These are phyloP conservation scores for Cutaneotrichosporon cavernicola DNA, from an alignment of 1,284 basidiomycete genomes.

Conservation along the genomic window DNA sequence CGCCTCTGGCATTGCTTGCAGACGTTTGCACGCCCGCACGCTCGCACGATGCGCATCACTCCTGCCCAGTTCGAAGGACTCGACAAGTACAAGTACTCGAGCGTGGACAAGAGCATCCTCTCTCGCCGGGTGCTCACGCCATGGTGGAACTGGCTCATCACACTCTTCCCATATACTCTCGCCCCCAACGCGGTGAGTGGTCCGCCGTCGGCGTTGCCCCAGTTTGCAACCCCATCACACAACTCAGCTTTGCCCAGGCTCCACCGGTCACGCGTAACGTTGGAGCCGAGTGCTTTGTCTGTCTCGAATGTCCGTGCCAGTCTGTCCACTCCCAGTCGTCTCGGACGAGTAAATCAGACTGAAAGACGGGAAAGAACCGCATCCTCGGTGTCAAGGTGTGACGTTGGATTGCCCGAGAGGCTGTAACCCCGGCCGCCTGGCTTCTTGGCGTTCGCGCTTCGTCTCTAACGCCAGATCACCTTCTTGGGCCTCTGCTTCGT, in stretches of 20 bases:
- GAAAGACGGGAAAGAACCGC: not conserved
- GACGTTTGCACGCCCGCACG: slow-evolving; percentile 4
- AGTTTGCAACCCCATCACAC: not conserved
- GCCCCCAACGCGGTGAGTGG: slow-evolving; percentile 84
- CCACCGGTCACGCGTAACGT: not conserved
- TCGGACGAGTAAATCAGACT: not conserved
- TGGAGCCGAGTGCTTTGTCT: not conserved
- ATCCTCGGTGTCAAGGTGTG: not conserved
- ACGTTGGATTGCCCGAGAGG: not conserved
- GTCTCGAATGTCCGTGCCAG: too few species aligned
- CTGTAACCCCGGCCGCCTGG: not conserved
- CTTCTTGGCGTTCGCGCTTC: not conserved
- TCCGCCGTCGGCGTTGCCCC: too few species aligned
- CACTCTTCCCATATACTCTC: slow-evolving; percentile 78
- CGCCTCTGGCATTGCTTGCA: not conserved
- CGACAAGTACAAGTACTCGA: slow-evolving; percentile 61
- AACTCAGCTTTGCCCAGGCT: not conserved
- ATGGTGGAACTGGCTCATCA: slow-evolving; percentile 94
- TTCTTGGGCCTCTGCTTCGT: slow-evolving; percentile 79
- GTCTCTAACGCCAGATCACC: slow-evolving; percentile 63
- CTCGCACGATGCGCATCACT: slow-evolving; percentile 47
- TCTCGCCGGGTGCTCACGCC: slow-evolving; percentile 66
- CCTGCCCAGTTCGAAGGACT: slow-evolving; percentile 55
- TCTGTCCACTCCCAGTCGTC: not conserved
- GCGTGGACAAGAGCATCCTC: slow-evolving; percentile 57